Percentiles rank a stretch among this genome's conserved stretches.
phyloP scores from a whole-genome alignment of 768 basidiomycete genomes.

The Agrocybe pediades region DNA sequence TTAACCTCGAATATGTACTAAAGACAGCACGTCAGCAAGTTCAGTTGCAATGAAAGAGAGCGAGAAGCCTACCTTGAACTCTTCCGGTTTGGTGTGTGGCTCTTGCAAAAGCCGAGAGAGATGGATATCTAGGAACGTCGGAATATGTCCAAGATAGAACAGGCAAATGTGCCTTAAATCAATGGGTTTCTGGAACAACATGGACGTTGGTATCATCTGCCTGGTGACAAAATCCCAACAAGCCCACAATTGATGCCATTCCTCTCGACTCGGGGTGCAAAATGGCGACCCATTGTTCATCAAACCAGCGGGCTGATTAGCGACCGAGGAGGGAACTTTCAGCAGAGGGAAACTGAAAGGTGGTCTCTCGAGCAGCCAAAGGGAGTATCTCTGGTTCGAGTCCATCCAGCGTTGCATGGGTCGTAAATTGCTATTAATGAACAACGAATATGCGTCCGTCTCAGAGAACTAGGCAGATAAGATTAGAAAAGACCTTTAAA shows the following conservation, averaged over 20 bases:
- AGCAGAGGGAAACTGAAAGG: constrained; percentile 74
- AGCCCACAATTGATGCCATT: constrained; percentile 87
- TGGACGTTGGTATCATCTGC: constrained; percentile 82
- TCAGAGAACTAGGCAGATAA: constrained; percentile 69
- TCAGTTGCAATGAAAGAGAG: too few relatives aligned
- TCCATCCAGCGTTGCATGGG: constrained; percentile 89
- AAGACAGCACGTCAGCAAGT: too few relatives aligned
- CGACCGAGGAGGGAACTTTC: constrained; percentile 32
- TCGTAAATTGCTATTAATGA: constrained; percentile 75
- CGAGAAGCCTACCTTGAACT: constrained; percentile 61
- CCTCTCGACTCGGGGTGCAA: constrained; percentile 68
- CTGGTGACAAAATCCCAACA: constrained; percentile 86
- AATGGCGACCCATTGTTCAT: constrained; percentile 46
- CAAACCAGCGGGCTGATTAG: constrained; percentile 15
- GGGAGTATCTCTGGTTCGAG: constrained; percentile 65
- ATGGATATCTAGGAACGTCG: constrained; percentile 90
- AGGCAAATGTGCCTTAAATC: constrained; percentile 93
- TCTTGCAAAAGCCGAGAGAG: constrained; percentile 74
- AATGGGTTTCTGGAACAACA: constrained; percentile 91
- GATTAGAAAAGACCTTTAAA: neutral
- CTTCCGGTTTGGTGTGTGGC: constrained; percentile 80
- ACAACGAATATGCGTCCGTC: constrained; percentile 66
- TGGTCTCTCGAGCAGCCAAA: constrained; percentile 92
- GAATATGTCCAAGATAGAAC: constrained; percentile 97
- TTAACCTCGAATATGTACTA: constrained; percentile 77